Conservation (phyloP, 768 basidiomycete species). For the Tricholoma flavovirens region DNA sequence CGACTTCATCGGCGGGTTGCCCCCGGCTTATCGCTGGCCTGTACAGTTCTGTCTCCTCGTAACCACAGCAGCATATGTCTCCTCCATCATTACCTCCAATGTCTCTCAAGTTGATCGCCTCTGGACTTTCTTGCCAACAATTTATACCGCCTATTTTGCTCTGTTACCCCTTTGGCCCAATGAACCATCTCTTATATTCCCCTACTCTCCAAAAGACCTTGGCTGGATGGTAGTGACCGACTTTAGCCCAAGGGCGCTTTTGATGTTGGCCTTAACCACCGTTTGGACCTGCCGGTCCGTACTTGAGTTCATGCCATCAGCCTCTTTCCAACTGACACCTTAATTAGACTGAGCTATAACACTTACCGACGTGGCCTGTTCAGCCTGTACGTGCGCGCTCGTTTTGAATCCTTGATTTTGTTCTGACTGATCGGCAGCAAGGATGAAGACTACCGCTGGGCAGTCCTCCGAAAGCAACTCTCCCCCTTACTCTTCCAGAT, state of each 20-base stretch:
- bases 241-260: slow-evolving; percentile 63
- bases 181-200: slow-evolving; percentile 38
- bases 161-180: slow-evolving; percentile 59
- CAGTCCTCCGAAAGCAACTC: slow-evolving; percentile 55
- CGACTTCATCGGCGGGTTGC: slow-evolving; percentile 18
- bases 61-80: slow-evolving; percentile 46
- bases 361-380: slow-evolving; percentile 82
- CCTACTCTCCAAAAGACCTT: slow-evolving; percentile 50
- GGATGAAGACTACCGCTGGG: slow-evolving; percentile 94
- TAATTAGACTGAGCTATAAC: slow-evolving; percentile 67
- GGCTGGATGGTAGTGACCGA: slow-evolving; percentile 34
- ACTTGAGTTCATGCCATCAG: not conserved
- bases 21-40: slow-evolving; percentile 53
- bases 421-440: slow-evolving; percentile 33
- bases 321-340: slow-evolving; percentile 9
- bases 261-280: slow-evolving; percentile 70
- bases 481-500: slow-evolving; percentile 40
- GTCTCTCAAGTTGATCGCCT: slow-evolving; percentile 86
- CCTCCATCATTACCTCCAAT: slow-evolving; percentile 67
- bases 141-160: slow-evolving; percentile 81
- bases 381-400: slow-evolving; percentile 41
- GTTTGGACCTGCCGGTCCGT: slow-evolving; percentile 59
- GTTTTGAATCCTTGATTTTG: not conserved
- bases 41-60: slow-evolving; percentile 50
- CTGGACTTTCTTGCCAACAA: slow-evolving; percentile 72